A percentile compares a stretch with the other conserved stretches of the same genome.
phyloP scores from a whole-genome alignment of 2,329 filamentous ascomycete species.

The Penicillium digitatum region DNA sequence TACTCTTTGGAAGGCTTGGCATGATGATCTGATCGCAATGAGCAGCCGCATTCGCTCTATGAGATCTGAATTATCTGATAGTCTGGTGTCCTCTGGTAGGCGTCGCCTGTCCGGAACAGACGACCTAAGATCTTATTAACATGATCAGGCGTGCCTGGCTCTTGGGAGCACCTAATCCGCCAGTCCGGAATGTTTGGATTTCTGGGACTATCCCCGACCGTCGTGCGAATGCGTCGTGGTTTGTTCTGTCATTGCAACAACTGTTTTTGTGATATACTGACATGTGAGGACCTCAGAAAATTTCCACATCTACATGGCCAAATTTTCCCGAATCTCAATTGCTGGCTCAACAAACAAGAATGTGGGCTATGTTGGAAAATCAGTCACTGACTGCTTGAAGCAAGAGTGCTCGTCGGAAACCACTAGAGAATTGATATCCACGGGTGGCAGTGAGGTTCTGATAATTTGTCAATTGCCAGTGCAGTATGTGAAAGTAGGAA shows the following conservation, averaged over 20 bases:
- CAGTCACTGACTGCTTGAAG: slow-evolving; percentile 20
- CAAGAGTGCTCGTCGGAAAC: background rate
- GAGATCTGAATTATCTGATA: slow-evolving; percentile 69
- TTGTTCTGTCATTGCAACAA: background rate
- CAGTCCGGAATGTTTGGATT: slow-evolving; percentile 99
- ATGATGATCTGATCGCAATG: slow-evolving; percentile 84
- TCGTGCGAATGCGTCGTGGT: slow-evolving; percentile 41
- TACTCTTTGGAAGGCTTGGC: slow-evolving; percentile 77
- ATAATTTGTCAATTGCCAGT: background rate
- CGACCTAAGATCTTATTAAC: slow-evolving; percentile 42
- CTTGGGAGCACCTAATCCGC: slow-evolving; percentile 55
- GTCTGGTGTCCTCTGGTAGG: slow-evolving; percentile 48
- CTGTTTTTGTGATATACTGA: slow-evolving; percentile 1
- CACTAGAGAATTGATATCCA: background rate
- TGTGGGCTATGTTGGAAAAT: slow-evolving; percentile 38
- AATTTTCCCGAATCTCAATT: slow-evolving; percentile 93
- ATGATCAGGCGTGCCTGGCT: slow-evolving; percentile 74
- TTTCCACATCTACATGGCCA: slow-evolving; percentile 53
- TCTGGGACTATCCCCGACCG: slow-evolving; percentile 44
- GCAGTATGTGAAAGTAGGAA: background rate
- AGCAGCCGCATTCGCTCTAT: slow-evolving; percentile 86
- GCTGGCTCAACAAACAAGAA: slow-evolving; percentile 70
- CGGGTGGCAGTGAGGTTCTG: background rate
- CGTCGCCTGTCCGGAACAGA: background rate
- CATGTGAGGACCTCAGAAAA: slow-evolving; percentile 26